A percentile compares a stretch with the other conserved stretches of the same genome.
phyloP scores from a whole-genome alignment of 2,329 filamentous ascomycete genomes.

The Neofusicoccum sp. region DNA sequence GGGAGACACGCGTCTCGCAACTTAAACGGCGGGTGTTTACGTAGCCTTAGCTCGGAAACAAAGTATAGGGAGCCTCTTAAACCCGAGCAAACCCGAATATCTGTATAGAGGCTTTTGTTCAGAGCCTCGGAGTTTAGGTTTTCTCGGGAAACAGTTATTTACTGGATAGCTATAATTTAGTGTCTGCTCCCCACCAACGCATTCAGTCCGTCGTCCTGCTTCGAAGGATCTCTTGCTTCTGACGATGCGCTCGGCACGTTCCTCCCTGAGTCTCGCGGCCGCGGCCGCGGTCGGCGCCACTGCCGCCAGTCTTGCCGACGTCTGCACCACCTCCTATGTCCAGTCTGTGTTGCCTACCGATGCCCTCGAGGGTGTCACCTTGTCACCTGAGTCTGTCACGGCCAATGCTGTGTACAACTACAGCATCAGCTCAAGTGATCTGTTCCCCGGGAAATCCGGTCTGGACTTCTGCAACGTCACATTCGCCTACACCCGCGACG shows the following conservation, averaged over 20 bases:
- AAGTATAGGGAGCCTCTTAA: no score
- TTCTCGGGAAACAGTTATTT: neutral
- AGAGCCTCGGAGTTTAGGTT: neutral
- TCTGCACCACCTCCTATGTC: slow-evolving; percentile 27
- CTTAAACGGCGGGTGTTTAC: no score
- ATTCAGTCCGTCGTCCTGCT: neutral
- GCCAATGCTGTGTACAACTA: slow-evolving; percentile 40
- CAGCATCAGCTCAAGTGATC: slow-evolving; percentile 27
- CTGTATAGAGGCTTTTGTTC: no score
- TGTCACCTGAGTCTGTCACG: slow-evolving; percentile 25
- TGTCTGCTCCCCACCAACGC: neutral
- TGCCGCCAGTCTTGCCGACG: slow-evolving; percentile 8
- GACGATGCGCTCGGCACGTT: neutral
- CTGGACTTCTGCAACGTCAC: slow-evolving; percentile 51
- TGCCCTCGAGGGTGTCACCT: slow-evolving; percentile 22
- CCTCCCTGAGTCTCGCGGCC: neutral
- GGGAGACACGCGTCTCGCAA: no score
- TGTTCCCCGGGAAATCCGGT: slow-evolving; percentile 33
- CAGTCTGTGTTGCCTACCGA: slow-evolving; percentile 27
- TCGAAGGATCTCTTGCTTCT: neutral
- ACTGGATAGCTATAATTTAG: neutral
- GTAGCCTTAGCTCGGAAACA: no score
- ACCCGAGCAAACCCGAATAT: no score
- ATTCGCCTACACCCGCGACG: slow-evolving; percentile 50
- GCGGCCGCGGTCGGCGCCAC: neutral